Evolutionary conservation across 345 rosid genomes (phyloP), one percentile per base, ranked within the genome.

Genomic region (Populus ilicifolia): DNA sequence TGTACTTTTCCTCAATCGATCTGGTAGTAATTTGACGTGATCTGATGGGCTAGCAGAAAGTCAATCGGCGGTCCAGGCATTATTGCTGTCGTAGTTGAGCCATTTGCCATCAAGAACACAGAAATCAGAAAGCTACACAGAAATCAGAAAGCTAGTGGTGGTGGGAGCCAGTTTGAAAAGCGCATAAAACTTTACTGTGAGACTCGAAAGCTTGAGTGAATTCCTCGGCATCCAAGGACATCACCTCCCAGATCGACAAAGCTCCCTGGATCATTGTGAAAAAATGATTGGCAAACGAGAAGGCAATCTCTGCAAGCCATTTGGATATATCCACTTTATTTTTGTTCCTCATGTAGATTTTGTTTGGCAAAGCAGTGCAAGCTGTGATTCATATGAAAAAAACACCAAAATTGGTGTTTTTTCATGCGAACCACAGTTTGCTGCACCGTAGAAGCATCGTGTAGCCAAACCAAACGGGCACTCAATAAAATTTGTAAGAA

Each of bases 121-220:
- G 36, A 33, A 33, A 33, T 33, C 36, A 33, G 36, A 33, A 33
- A 33, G 36, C n/a, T 33, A 67, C 21, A 41, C 43, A 33, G 36
- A 33, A 33, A 33, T 33, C 36, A 33, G 36, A 33, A 33, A 33
- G 36, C n/a, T 33, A 67, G 36, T 16, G n/a, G 69, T 38, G 4
- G 6, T 6, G 43, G 13, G 38, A 1, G 12, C 23, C 67, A 50
- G 17, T 13, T 52, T 56, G 27, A 16, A 17, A 52, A 62, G 59
- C 20, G 52, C 23, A 39, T 8, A 39, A 18, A 29, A 21, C 81
- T 27, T 21, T 90, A 95, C 98, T 91, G 98, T 14, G 89, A 85
- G 72, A 92, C 84, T 82, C 98, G 73, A 81, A 91, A 94, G 69
- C 98, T 94, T 0, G 95, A 93, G 76, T 94, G 94, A 64, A 91